phyloP scores from a whole-genome alignment of 352 stramenopile species.

The Elongisporangium anandrum region DNA sequence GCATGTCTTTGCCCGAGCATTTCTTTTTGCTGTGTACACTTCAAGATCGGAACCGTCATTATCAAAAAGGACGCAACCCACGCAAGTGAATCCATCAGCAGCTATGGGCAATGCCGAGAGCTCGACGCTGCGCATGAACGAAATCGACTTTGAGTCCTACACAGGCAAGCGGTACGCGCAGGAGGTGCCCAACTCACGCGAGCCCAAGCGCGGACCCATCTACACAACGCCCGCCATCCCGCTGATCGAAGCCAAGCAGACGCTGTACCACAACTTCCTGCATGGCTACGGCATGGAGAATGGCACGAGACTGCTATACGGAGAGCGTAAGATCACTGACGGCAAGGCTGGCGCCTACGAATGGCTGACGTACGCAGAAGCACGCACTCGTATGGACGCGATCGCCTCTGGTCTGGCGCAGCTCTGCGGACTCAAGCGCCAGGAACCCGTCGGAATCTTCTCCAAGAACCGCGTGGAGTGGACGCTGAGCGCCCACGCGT shows the following conservation, averaged over 20 bases:
- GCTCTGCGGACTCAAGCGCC: conserved; percentile 14
- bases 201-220: conserved; percentile 17
- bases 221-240: conserved; percentile 12
- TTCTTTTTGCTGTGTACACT: too few species aligned
- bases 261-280: conserved; percentile 30
- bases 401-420: conserved; percentile 17
- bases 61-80: neutral
- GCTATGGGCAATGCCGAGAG: conserved; percentile 41
- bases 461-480: conserved; percentile 49
- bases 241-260: conserved; percentile 16
- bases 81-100: neutral
- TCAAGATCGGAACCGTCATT: neutral
- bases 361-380: conserved; percentile 38
- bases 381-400: conserved; percentile 17
- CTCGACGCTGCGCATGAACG: conserved; percentile 31
- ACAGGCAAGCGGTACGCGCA: conserved; percentile 34
- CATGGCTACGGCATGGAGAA: conserved; percentile 16
- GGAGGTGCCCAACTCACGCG: conserved; percentile 26
- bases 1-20: too few species aligned
- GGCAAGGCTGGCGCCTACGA: conserved; percentile 23
- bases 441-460: conserved; percentile 41
- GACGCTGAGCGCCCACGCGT: conserved; percentile 30
- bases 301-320: conserved; percentile 21
- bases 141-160: conserved; percentile 60
- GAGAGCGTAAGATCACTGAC: conserved; percentile 11